A percentile compares a stretch with the other conserved stretches of the same genome.
Conservation (phyloP, 2,329 filamentous ascomycete species). For the Sporothrix luriei region DNA sequence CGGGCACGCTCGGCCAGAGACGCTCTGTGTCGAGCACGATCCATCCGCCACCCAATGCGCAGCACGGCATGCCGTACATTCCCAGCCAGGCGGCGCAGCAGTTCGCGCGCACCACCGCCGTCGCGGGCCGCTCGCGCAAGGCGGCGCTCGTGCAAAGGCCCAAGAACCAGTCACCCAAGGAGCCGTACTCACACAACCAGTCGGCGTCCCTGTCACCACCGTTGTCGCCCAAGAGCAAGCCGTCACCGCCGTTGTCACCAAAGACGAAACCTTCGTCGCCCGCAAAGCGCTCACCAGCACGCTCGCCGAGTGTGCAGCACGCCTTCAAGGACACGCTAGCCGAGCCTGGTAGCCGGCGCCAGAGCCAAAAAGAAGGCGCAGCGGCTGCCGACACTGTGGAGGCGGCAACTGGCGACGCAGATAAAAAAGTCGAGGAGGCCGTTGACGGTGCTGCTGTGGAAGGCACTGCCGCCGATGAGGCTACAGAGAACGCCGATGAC, state of each 20-base stretch:
- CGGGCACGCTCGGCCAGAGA: neutral
- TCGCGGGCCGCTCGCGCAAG: constrained; percentile 31
- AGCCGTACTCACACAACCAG: constrained; percentile 3
- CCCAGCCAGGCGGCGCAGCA: constrained; percentile 59
- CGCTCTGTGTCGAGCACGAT: neutral
- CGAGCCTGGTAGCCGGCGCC: neutral
- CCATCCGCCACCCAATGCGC: neutral
- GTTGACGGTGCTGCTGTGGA: neutral
- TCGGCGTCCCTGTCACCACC: neutral
- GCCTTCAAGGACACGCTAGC: constrained; percentile 23
- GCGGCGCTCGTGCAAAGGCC: neutral
- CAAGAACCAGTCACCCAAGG: neutral
- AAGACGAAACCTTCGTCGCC: neutral
- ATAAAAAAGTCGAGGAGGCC: neutral
- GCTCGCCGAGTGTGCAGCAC: neutral
- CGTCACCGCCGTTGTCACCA: neutral
- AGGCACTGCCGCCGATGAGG: neutral
- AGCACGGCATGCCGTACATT: constrained; percentile 48
- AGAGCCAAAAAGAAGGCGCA: neutral
- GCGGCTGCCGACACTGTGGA: neutral
- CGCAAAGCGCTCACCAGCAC: neutral
- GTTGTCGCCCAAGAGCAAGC: neutral
- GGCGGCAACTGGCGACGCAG: neutral
- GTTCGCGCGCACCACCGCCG: constrained; percentile 58
- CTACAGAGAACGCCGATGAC: neutral